Evolutionary conservation across 768 basidiomycete genomes (phyloP).

Genomic region (Mycena amicta): DNA sequence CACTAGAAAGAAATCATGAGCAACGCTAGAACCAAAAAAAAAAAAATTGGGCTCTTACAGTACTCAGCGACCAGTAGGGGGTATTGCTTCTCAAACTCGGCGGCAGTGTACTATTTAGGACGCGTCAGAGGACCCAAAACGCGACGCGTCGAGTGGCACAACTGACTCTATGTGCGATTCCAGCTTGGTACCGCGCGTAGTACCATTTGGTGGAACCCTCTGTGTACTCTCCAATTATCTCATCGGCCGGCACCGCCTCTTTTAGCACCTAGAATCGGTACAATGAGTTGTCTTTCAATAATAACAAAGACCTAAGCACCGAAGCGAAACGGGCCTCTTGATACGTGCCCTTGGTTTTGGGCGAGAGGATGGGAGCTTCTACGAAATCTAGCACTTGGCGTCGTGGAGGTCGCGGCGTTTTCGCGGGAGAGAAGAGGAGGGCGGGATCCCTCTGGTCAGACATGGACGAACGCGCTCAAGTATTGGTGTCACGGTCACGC

Average conservation of each 20-base stretch:
- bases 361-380: constrained; percentile 11
- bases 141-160: constrained; percentile 19
- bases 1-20: constrained; percentile 37
- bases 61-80: constrained; percentile 56
- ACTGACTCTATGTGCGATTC: constrained; percentile 61
- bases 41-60: constrained; percentile 41
- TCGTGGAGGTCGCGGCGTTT: constrained; percentile 3
- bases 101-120: constrained; percentile 49
- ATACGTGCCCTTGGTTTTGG: constrained; percentile 12
- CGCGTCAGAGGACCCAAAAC: constrained; percentile 33
- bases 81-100: constrained; percentile 39
- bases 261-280: too few species aligned
- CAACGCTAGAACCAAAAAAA: constrained; percentile 9
- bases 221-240: constrained; percentile 61
- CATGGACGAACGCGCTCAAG: background rate
- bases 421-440: constrained; percentile 26
- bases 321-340: constrained; percentile 3
- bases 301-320: too few species aligned
- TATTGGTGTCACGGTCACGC: background rate
- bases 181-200: constrained; percentile 60
- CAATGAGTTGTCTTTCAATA: too few species aligned
- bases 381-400: constrained; percentile 1
- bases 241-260: constrained; percentile 32
- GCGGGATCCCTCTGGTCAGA: constrained; percentile 18
- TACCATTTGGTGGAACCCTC: constrained; percentile 49